Evolutionary conservation across 2,329 filamentous ascomycete genomes (phyloP).

Genomic region (Aspergillus hortae): DNA sequence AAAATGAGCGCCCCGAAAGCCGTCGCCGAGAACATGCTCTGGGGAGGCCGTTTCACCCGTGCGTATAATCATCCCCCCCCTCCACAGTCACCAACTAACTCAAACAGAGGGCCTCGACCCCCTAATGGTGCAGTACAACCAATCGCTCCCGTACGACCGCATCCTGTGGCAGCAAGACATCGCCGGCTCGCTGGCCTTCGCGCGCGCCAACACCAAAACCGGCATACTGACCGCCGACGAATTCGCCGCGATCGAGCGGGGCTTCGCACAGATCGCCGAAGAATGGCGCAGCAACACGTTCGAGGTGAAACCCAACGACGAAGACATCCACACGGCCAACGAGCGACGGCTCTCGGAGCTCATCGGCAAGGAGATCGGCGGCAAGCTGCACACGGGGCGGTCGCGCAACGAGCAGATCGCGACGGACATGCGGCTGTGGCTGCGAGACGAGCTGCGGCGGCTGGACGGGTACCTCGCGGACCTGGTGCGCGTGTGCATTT

Average conservation of each 20-base stretch:
- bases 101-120: constrained; percentile 72
- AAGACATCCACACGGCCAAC: constrained; percentile 67
- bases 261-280: constrained; percentile 56
- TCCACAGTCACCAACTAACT: constrained; percentile 12
- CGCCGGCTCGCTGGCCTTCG: constrained; percentile 74
- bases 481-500: constrained; percentile 66
- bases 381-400: constrained; percentile 85
- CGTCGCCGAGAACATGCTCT: constrained; percentile 53
- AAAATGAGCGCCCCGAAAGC: constrained; percentile 36
- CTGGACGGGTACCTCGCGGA: constrained; percentile 67
- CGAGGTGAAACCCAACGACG: constrained; percentile 40
- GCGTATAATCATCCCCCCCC: constrained; percentile 11
- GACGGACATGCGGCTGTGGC: constrained; percentile 86
- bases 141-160: constrained; percentile 74
- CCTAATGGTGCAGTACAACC: constrained; percentile 83
- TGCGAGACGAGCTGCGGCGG: constrained; percentile 67
- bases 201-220: constrained; percentile 70
- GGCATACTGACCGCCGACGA: constrained; percentile 71
- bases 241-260: constrained; percentile 69
- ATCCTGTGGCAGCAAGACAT: constrained; percentile 78
- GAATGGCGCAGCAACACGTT: constrained; percentile 43
- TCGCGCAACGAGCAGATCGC: constrained; percentile 89
- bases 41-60: constrained; percentile 62
- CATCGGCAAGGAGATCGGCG: constrained; percentile 78
- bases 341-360: constrained; percentile 74